Conservation (phyloP, 2,329 filamentous ascomycete genomes). For the Alternaria triticimaculans region DNA sequence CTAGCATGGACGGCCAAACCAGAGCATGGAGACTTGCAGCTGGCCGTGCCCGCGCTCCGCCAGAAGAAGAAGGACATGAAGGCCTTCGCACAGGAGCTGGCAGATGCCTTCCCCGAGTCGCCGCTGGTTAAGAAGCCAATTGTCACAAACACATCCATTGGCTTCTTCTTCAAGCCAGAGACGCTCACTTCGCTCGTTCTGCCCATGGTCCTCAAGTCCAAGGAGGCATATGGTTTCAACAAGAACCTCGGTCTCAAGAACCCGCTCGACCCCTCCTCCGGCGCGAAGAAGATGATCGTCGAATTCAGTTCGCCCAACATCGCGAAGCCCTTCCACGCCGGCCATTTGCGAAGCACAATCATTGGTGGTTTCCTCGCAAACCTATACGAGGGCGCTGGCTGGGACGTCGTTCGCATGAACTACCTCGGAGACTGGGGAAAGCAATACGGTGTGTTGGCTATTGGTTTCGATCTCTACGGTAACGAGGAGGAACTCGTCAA, state of each 20-base stretch:
- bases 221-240: slow-evolving; percentile 69
- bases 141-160: slow-evolving; percentile 71
- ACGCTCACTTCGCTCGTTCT: slow-evolving; percentile 71
- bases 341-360: slow-evolving; percentile 77
- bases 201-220: slow-evolving; percentile 70
- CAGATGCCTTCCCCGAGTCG: slow-evolving; percentile 72
- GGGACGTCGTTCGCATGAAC: slow-evolving; percentile 75
- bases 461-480: slow-evolving; percentile 78
- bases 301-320: slow-evolving; percentile 89
- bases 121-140: slow-evolving; percentile 74
- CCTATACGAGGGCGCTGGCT: slow-evolving; percentile 71
- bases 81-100: slow-evolving; percentile 63
- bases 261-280: slow-evolving; percentile 64
- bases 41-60: slow-evolving; percentile 80
- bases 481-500: slow-evolving; percentile 72
- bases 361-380: slow-evolving; percentile 77
- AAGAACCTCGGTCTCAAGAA: slow-evolving; percentile 66
- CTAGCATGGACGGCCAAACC: slow-evolving; percentile 80
- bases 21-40: slow-evolving; percentile 81
- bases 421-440: slow-evolving; percentile 83
- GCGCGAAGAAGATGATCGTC: slow-evolving; percentile 72
- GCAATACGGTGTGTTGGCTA: slow-evolving; percentile 73
- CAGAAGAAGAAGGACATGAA: slow-evolving; percentile 70
- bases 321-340: slow-evolving; percentile 80
- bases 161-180: slow-evolving; percentile 79